Evolutionary conservation across 352 stramenopile genomes (phyloP), one percentile per base, ranked within the genome.

Genomic region (Phytophthora citrophthora): DNA sequence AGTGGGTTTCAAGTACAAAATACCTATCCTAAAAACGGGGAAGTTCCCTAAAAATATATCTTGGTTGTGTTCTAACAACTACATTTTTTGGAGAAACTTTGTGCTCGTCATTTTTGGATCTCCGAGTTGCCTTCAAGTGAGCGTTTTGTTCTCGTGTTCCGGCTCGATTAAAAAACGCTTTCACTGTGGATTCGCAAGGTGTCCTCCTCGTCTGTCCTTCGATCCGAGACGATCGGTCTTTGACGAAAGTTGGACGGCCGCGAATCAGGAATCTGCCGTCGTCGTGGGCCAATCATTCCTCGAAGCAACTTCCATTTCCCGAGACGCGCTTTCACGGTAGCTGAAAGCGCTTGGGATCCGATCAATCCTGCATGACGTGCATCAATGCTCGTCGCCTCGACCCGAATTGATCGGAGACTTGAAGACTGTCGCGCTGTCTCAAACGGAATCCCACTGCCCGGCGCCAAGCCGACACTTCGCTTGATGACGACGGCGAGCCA

Each of bases 151-250:
- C 15, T 41, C 36, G 36, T 34, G 41, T 50, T 43, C 59, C 59
- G 59, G 50, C 50, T 61, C 51, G 59, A 68, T 68, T 68, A 68
- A 61, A 34, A 29, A 34, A 45, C 41, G 23, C 20, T 26, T 36
- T 64, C 38, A 32, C 16, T 24, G 2, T 5, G 49, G 50, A 54
- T 61, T 54, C 58, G 49, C 58, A 61, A 67, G 38, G 52, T 44
- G 40, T 20, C n/a, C 41, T 67, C 59, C 59, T 56, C 59, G 59
- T 68, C 59, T 68, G 59, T 54, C 43, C 52, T 41, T 32, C 50
- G 44, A 29, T 66, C 58, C 58, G 41, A 50, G 41, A 67, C 58
- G 49, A 55, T 54, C 26, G 49, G 58, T 29, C 44, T 50, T 38
- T 48, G 50, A 50, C 43, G 41, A 61, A 67, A 31, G 59, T 50